Base-by-base conservation (phyloP, 306 rosid genomes). In the Sicyos baderoa region DNA sequence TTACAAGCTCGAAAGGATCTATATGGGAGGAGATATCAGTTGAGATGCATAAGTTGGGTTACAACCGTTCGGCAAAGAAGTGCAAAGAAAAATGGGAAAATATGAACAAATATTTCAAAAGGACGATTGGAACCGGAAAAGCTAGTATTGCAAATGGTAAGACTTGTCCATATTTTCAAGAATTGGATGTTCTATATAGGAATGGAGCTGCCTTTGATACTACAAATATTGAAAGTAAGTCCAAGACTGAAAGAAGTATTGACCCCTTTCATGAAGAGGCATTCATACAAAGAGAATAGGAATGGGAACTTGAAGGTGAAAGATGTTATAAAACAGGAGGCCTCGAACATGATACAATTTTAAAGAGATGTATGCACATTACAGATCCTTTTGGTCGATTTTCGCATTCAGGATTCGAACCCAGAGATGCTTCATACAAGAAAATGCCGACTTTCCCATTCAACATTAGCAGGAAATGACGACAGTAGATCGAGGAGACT, bases 1-100 rank as follows among this genome's bases (percentile, higher is more conserved):
- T 53, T 6, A 69, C 75, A 14, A 86, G 83, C 69, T 71, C 79
- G 0, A 88, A 85, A 77, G 84, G 82, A 50, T 81, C 87, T 5
- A 64, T 85, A 44, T 88, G 98, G 94, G 97, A 89, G 60, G 98
- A 89, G 86, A 82, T 92, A 71, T 80, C 95, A 40, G 76, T 56
- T 52, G 84, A 81, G 55, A 82, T 88, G 91, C 19, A 54, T 3
- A 64, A 72, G 23, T 79, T 77, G 83, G 96, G 93, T 0, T 83
- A 78, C 83, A 77, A 76, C 71, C 84, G 91, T 13, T 74, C 89
- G 4, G 87, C 87, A 17, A 88, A 80, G 77, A 86, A 85, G 76
- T 93, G 98, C 54, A 88, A 80, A 79, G 92, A 93, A 79, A 89
- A 89, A 79, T 89, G 97, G 96, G 94, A 86, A 58, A 86, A 88